A percentile compares a stretch with the other conserved stretches of the same genome.
These are phyloP conservation scores for Kwoniella sp. DNA, from an alignment of 768 basidiomycete species.

Conservation along the genomic window DNA sequence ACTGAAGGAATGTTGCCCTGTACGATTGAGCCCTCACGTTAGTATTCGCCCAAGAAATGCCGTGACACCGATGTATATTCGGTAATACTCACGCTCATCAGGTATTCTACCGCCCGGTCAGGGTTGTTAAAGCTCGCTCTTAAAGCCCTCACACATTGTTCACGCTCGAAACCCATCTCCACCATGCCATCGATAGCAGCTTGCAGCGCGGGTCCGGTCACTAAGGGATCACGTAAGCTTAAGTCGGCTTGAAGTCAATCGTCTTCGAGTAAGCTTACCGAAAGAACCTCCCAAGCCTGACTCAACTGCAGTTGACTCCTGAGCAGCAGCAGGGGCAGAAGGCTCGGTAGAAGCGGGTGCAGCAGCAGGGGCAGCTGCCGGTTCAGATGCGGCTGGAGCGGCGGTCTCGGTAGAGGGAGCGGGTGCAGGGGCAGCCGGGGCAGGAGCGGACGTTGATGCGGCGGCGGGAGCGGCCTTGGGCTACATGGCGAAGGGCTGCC, in stretches of 20 bases:
- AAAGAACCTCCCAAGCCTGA: conserved; percentile 41
- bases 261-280: conserved; percentile 23
- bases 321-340: conserved; percentile 46
- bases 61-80: not conserved
- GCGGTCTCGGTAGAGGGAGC: conserved; percentile 52
- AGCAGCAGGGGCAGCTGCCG: conserved; percentile 34
- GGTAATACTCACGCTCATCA: conserved; percentile 86
- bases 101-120: conserved; percentile 95
- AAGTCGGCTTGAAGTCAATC: not conserved
- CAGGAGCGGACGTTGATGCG: conserved; percentile 46
- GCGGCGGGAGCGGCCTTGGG: conserved; percentile 57
- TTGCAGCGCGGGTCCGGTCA: conserved; percentile 77
- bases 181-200: conserved; percentile 77
- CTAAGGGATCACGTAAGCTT: conserved; percentile 23
- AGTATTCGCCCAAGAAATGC: not conserved
- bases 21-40: not conserved
- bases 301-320: conserved; percentile 52
- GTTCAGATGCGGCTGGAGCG: conserved; percentile 52
- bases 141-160: conserved; percentile 80
- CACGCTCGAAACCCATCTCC: conserved; percentile 91
- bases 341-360: conserved; percentile 54
- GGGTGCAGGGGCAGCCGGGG: conserved; percentile 54
- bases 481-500: conserved; percentile 8
- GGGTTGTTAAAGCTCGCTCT: conserved; percentile 96
- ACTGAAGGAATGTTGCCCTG: conserved; percentile 44